Conservation (phyloP, 169 alveolate species). For the Babesia bigemina region DNA sequence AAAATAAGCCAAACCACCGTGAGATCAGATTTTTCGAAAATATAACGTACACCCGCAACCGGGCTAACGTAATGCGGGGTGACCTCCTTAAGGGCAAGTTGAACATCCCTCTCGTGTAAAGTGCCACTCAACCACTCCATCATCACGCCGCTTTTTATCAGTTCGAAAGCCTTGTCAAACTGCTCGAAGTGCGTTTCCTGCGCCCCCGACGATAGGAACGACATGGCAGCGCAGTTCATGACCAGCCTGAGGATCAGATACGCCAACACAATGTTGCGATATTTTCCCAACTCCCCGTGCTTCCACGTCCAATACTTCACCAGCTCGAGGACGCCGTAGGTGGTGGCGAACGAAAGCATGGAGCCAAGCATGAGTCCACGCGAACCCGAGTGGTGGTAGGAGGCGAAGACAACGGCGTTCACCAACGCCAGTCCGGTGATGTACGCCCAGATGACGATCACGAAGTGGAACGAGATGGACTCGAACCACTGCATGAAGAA, state of each 20-base stretch:
- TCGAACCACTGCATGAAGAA: conserved; percentile 25
- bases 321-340: conserved; percentile 32
- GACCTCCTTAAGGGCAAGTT: conserved; percentile 13
- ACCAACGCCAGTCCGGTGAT: conserved; percentile 24
- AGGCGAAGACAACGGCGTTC: conserved; percentile 38
- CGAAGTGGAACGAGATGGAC: conserved; percentile 2
- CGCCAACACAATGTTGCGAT: conserved; percentile 6
- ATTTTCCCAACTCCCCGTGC: background rate
- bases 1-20: conserved; percentile 16
- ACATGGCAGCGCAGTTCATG: conserved; percentile 14
- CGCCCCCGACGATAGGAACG: conserved; percentile 4
- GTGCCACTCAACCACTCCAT: conserved; percentile 38
- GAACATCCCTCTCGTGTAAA: conserved; percentile 11
- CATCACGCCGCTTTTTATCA: conserved; percentile 5
- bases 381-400: conserved; percentile 45
- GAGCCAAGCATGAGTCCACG: conserved; percentile 40
- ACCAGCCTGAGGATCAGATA: conserved; percentile 1
- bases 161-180: conserved; percentile 15
- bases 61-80: conserved; percentile 26
- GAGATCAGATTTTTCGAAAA: background rate
- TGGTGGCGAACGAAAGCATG: conserved; percentile 25
- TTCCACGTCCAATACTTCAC: conserved; percentile 9
- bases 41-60: background rate
- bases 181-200: conserved; percentile 7
- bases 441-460: conserved; percentile 44